These are phyloP conservation scores for Globisporangium rhizosaccharum DNA, from an alignment of 352 stramenopile species.

Conservation along the genomic window DNA sequence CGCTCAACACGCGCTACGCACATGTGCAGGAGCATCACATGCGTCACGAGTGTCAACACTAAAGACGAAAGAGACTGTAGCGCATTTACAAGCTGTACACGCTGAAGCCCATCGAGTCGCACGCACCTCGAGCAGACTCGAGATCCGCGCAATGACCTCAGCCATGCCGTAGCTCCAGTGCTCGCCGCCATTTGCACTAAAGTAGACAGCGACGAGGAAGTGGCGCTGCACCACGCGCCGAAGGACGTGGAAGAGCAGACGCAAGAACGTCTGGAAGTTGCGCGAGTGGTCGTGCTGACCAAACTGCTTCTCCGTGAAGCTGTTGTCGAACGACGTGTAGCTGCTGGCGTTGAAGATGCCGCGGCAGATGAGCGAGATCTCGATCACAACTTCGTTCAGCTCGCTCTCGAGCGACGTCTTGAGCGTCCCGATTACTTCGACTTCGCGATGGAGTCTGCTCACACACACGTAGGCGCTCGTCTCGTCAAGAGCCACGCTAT, in stretches of 20 bases:
- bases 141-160: conserved; percentile 62
- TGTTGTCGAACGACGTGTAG: conserved; percentile 73
- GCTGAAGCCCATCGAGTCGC: background rate
- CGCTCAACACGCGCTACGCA: conserved; percentile 44
- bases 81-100: background rate
- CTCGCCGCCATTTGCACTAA: conserved; percentile 51
- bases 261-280: conserved; percentile 68
- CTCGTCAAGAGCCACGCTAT: background rate
- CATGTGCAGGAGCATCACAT: background rate
- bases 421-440: conserved; percentile 69
- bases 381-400: conserved; percentile 46
- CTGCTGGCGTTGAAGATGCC: conserved; percentile 70
- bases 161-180: conserved; percentile 65
- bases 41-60: background rate
- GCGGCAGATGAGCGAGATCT: conserved; percentile 66
- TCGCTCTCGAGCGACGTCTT: conserved; percentile 67
- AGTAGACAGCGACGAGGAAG: conserved; percentile 54
- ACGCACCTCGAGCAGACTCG: conserved; percentile 51
- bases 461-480: background rate
- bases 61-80: conserved; percentile 5
- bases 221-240: conserved; percentile 63
- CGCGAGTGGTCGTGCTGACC: conserved; percentile 54
- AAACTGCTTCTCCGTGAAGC: conserved; percentile 70
- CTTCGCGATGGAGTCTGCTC: conserved; percentile 59
- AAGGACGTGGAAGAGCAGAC: conserved; percentile 59